Base-by-base conservation (phyloP, 441 rosid species). In the Kokia cookei region DNA sequence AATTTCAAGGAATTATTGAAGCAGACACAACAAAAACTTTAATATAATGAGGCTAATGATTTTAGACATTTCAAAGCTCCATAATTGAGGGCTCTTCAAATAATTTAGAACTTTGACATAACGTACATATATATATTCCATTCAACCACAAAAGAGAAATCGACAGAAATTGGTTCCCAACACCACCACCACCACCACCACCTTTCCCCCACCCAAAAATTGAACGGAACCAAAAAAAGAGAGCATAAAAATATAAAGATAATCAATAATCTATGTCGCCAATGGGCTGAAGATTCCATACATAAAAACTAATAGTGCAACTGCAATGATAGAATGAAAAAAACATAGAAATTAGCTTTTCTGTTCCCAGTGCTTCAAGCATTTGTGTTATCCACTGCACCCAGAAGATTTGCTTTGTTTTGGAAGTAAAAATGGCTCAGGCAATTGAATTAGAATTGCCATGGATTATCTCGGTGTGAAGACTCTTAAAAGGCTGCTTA, bases 281-380 rank as follows among this genome's bases (percentile, higher is more conserved):
- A 74, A 55, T 32, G 51, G 63, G 75, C 61, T 27, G 17, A 71
- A 60, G 50, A 68, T 42, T 75, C 74, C 74, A 62, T 64, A 47
- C 53, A 32, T 50, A 27, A 22, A 32, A 40, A 27, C 72, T 65
- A 76, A 73, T 7, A 76, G 69, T 69, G 67, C 77, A 65, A 53
- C 11, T 53, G 22, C 58, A 53, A 27, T 53, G 47, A 63, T 40
- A 29, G 35, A 50, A 76, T 29, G 72, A 22, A 73, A 43, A 72
- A 32, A 69, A 32, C 2, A 29, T 29, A 8, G 42, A 80, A 50
- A 65, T 72, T 65, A 70, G 17, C 69, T 59, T 47, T 40, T 73
- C 45, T 12, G 29, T 9, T 59, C 63, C 40, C 27, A 22, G 50
- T 14, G 53, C 65, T 67, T 15, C 57, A 55, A 42, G 60, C 65